Conservation (phyloP, 805 yeast species). For the Wickerhamomyces pijperi region DNA sequence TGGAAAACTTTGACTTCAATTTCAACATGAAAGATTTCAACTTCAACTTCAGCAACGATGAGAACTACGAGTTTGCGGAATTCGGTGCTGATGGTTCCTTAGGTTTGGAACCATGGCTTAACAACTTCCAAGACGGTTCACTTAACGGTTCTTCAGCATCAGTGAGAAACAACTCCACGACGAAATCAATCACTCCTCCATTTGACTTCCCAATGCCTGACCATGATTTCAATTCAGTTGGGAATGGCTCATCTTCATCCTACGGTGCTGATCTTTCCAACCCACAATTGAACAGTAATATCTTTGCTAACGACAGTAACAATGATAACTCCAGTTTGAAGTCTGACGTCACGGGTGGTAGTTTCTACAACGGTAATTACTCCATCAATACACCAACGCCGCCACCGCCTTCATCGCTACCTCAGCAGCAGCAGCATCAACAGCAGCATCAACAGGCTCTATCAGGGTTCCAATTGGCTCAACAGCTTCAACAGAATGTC, state of each 20-base stretch:
- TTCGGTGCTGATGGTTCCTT: slow-evolving; percentile 78
- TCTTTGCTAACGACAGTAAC: neutral
- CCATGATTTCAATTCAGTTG: neutral
- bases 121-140: slow-evolving; percentile 19
- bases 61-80: slow-evolving; percentile 27
- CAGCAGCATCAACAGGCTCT: neutral
- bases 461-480: too few species aligned
- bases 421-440: neutral
- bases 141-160: too few species aligned
- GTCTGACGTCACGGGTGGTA: neutral
- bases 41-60: slow-evolving; percentile 6
- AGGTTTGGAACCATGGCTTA: slow-evolving; percentile 58
- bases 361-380: neutral
- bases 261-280: too few species aligned
- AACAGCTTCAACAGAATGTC: neutral
- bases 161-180: neutral
- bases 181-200: neutral
- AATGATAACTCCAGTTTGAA: neutral
- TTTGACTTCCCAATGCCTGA: neutral
- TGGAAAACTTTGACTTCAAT: neutral
- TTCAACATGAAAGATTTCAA: slow-evolving; percentile 1
- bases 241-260: too few species aligned
- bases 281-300: too few species aligned
- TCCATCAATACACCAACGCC: neutral
- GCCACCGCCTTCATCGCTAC: neutral